Conservation (phyloP, 2,329 filamentous ascomycete genomes). For the Aspergillus versicolor region DNA sequence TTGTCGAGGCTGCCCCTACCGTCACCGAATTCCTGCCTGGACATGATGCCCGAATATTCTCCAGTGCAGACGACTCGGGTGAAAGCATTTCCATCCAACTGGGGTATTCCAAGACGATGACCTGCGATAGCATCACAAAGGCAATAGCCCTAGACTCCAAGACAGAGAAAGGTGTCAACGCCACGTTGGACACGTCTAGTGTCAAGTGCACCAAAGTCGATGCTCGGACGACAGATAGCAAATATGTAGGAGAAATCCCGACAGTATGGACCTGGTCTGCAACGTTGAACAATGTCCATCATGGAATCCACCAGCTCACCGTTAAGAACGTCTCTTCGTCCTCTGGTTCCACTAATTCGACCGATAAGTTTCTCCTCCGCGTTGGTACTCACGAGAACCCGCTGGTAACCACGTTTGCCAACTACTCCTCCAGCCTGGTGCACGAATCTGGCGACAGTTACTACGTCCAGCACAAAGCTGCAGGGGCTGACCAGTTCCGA, state of each 20-base stretch:
- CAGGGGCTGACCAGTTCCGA: conserved; percentile 62
- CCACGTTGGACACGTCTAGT: conserved; percentile 46
- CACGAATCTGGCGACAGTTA: conserved; percentile 45
- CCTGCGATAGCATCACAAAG: conserved; percentile 55
- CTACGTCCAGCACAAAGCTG: conserved; percentile 57
- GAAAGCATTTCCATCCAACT: conserved; percentile 42
- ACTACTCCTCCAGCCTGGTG: conserved; percentile 59
- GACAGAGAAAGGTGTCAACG: conserved; percentile 47
- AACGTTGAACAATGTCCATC: conserved; percentile 55
- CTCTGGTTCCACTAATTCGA: conserved; percentile 44
- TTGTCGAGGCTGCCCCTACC: conserved; percentile 53
- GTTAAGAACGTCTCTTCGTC: conserved; percentile 34
- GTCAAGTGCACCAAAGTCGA: conserved; percentile 47
- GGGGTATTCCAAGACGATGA: conserved; percentile 61
- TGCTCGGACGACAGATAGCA: conserved; percentile 17
- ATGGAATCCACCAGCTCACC: conserved; percentile 61
- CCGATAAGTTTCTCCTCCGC: conserved; percentile 63
- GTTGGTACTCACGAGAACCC: conserved; percentile 60
- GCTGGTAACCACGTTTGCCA: conserved; percentile 58
- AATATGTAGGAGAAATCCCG: no score
- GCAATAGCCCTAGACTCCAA: conserved; percentile 55
- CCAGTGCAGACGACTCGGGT: conserved; percentile 40
- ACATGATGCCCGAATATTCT: conserved; percentile 60
- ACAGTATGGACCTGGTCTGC: conserved; percentile 52
- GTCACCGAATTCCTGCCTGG: conserved; percentile 62